These are phyloP conservation scores for Rhizopus microsporus DNA, from an alignment of 371 early-diverging fungal species.

Conservation along the genomic window DNA sequence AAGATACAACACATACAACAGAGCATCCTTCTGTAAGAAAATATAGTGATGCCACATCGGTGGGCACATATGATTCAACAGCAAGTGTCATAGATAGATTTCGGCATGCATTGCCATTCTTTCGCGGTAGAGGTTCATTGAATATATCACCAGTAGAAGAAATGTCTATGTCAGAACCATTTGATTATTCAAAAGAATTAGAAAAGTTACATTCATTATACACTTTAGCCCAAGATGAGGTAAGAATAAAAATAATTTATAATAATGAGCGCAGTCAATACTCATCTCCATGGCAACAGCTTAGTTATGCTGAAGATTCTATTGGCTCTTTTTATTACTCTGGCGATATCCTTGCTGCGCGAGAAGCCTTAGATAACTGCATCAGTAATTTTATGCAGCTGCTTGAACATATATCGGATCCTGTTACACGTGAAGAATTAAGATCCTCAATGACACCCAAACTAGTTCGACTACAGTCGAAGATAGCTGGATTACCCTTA, in stretches of 20 bases:
- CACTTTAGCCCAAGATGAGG: slow-evolving; percentile 26
- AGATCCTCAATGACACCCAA: slow-evolving; percentile 31
- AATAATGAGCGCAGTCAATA: neutral
- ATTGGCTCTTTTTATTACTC: slow-evolving; percentile 42
- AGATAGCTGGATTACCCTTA: slow-evolving; percentile 27
- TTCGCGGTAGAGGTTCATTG: slow-evolving; percentile 10
- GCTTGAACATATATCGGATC: slow-evolving; percentile 22
- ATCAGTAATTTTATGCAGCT: slow-evolving; percentile 28
- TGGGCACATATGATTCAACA: slow-evolving; percentile 22
- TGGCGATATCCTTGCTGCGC: slow-evolving; percentile 40
- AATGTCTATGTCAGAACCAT: neutral
- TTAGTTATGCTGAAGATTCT: slow-evolving; percentile 44
- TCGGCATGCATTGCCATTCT: slow-evolving; percentile 23
- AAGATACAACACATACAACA: neutral
- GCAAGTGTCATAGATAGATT: slow-evolving; percentile 17
- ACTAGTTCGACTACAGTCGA: slow-evolving; percentile 27
- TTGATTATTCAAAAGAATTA: slow-evolving; percentile 9
- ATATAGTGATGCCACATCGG: slow-evolving; percentile 21
- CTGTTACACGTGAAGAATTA: slow-evolving; percentile 25
- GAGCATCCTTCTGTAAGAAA: slow-evolving; percentile 5
- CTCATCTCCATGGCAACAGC: slow-evolving; percentile 10
- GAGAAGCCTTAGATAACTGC: slow-evolving; percentile 40
- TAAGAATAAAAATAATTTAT: slow-evolving; percentile 1
- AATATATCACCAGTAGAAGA: slow-evolving; percentile 5
- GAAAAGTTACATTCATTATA: slow-evolving; percentile 19